Percentiles rank a stretch among this genome's conserved stretches.
Evolutionary conservation across 169 alveolate genomes (phyloP).

Genomic region (Toxoplasma gondii): DNA sequence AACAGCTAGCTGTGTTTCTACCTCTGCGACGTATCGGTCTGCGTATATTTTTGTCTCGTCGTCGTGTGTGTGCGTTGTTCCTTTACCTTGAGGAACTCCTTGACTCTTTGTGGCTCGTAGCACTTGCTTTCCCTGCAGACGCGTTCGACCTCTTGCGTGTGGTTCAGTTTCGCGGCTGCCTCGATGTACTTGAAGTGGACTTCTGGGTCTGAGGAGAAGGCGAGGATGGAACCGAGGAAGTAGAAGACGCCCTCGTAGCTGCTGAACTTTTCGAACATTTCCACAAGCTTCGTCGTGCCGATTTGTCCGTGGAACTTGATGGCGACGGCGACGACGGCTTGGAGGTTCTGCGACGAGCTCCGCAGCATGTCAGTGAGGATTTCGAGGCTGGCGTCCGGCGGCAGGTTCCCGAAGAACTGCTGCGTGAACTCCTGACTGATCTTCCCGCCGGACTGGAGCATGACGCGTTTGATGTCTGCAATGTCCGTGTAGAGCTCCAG

Average conservation of each 20-base stretch:
- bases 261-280: conserved; percentile 78
- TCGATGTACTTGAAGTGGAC: conserved; percentile 94
- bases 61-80: no score
- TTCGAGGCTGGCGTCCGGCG: conserved; percentile 65
- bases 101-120: conserved; percentile 96
- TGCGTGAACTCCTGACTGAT: conserved; percentile 56
- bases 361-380: conserved; percentile 86
- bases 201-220: conserved; percentile 82
- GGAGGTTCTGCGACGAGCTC: conserved; percentile 85
- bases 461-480: conserved; percentile 93
- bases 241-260: conserved; percentile 84
- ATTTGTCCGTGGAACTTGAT: conserved; percentile 90
- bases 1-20: no score
- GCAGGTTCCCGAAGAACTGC: conserved; percentile 55
- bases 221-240: conserved; percentile 87
- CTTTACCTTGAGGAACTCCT: conserved; percentile 73
- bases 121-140: conserved; percentile 94
- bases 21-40: not conserved
- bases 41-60: no score
- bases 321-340: conserved; percentile 78
- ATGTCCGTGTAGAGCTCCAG: conserved; percentile 94
- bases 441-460: conserved; percentile 65
- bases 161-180: conserved; percentile 96
- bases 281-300: conserved; percentile 88
- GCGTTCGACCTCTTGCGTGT: conserved; percentile 96